phyloP scores from a whole-genome alignment of 2,329 filamentous ascomycete genomes.

The Penicillium sp. region DNA sequence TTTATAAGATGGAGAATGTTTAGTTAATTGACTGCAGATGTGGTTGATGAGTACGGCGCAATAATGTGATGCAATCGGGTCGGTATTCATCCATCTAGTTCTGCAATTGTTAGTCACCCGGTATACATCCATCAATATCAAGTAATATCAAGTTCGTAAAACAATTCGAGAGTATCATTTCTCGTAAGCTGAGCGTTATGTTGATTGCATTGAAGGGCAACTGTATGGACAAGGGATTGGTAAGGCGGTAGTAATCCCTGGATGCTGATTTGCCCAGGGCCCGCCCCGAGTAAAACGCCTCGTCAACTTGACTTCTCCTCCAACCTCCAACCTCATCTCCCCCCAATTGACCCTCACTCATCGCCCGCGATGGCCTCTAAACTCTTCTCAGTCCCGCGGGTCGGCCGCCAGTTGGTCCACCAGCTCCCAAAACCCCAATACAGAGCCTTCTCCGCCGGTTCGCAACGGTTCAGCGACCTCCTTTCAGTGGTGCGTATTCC shows the following conservation, averaged over 20 bases:
- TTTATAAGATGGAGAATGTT: constrained; percentile 38
- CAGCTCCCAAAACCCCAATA: constrained; percentile 58
- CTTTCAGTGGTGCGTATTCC: constrained; percentile 56
- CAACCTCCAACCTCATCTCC: constrained; percentile 21
- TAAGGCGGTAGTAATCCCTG: constrained; percentile 30
- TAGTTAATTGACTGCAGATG: constrained; percentile 9
- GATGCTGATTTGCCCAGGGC: constrained; percentile 27
- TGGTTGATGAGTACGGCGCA: background rate
- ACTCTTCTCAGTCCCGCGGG: constrained; percentile 65
- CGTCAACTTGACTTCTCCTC: constrained; percentile 26
- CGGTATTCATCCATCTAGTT: background rate
- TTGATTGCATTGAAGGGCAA: background rate
- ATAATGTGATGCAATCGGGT: background rate
- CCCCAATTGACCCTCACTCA: constrained; percentile 13
- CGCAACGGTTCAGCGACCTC: constrained; percentile 62
- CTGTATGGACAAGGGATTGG: background rate
- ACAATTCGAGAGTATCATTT: background rate
- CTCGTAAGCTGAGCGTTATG: background rate
- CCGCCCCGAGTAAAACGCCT: constrained; percentile 27
- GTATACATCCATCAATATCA: too few species aligned
- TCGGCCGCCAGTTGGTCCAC: constrained; percentile 56
- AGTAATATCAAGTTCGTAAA: background rate
- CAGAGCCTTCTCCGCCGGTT: constrained; percentile 62
- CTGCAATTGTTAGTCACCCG: background rate
- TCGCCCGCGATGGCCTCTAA: constrained; percentile 65